Base-by-base conservation (phyloP, 202 grass and related monocot genomes). In the Schoenoplectus tabernaemontani region DNA sequence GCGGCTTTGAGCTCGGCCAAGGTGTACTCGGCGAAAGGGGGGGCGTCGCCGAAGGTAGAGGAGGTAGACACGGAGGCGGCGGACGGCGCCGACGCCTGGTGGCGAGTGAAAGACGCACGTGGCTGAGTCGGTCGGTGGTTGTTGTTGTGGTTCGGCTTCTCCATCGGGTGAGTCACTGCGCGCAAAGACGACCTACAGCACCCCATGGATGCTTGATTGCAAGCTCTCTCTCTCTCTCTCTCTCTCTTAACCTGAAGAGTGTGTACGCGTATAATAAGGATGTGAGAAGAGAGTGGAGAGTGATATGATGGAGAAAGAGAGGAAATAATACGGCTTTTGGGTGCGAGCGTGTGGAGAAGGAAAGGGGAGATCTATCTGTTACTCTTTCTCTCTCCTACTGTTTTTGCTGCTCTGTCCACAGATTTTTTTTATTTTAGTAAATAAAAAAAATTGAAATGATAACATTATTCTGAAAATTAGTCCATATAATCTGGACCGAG, bases 1-100 rank as follows among this genome's bases (percentile, higher is more conserved):
- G 95, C 95, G 0, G 80, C 77, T 36, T 79, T 86, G 50, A 97
- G 89, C 59, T 97, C 89, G 17, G 80, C 84, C 22, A 97, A 77
- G 36, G 91, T 90, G 88, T 89, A 97, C 87, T 94, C 89, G 8
- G 44, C 64, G 82, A 97, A 81, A 30, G 71, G 2, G 24, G 89
- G 82, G 30, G 59, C 79, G 47, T 77, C 78, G 7, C 73, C 83
- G 56, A 13, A 69, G 3, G 10, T 64, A 37, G n/a, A 64, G 1
- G 50, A 24, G 20, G 26, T 76, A 2, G 48, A 78, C 16, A 36
- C 24, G 7, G 66, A 37, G n/a, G 48, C 5, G 26, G 12, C 26
- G 26, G 37, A 4, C 17, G 51, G 9, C 36, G 73, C 20, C 76
- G 84, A 61, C 85, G 50, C 57, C 61, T 71, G 86, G 48, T 23